Evolutionary conservation across 495 filamentous ascomycete genomes (phyloP).

Genomic region (Penicillium ucsense): DNA sequence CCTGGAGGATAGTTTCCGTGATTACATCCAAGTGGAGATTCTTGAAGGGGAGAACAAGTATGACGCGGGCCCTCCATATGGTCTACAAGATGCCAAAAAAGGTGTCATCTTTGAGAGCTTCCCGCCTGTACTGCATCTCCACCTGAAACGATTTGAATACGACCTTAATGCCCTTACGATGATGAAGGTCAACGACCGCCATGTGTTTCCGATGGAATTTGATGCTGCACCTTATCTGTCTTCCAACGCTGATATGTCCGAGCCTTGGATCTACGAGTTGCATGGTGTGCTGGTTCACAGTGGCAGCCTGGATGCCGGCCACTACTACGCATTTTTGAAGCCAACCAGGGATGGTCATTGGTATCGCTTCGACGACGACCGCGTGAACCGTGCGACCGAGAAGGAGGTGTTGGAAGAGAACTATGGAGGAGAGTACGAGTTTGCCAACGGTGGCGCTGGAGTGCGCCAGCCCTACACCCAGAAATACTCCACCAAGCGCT

Average conservation of each 20-base stretch:
- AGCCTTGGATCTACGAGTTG: conserved; percentile 82
- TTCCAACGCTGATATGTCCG: conserved; percentile 74
- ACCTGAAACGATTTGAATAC: conserved; percentile 97
- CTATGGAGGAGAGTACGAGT: conserved; percentile 79
- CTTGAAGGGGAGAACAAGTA: conserved; percentile 99
- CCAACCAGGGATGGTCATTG: conserved; percentile 86
- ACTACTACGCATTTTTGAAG: conserved; percentile 97
- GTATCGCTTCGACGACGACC: conserved; percentile 96
- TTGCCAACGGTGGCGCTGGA: conserved; percentile 45
- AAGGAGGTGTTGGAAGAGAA: conserved; percentile 94
- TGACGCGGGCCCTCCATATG: conserved; percentile 76
- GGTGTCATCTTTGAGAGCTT: conserved; percentile 96
- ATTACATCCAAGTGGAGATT: conserved; percentile 93
- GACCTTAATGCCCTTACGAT: conserved; percentile 90
- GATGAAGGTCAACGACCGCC: conserved; percentile 99
- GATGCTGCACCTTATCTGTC: conserved; percentile 85
- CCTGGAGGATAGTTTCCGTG: conserved; percentile 86
- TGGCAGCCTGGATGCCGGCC: conserved; percentile 93
- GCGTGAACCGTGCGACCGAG: conserved; percentile 84
- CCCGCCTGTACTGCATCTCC: conserved; percentile 87
- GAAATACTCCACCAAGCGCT: conserved; percentile 56
- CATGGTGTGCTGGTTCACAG: conserved; percentile 96
- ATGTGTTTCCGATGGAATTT: conserved; percentile 91
- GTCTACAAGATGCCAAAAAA: conserved; percentile 92
- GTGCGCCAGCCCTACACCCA: conserved; percentile 60